phyloP scores from a whole-genome alignment of 495 filamentous ascomycete species.

The Aspergillus affinis region DNA sequence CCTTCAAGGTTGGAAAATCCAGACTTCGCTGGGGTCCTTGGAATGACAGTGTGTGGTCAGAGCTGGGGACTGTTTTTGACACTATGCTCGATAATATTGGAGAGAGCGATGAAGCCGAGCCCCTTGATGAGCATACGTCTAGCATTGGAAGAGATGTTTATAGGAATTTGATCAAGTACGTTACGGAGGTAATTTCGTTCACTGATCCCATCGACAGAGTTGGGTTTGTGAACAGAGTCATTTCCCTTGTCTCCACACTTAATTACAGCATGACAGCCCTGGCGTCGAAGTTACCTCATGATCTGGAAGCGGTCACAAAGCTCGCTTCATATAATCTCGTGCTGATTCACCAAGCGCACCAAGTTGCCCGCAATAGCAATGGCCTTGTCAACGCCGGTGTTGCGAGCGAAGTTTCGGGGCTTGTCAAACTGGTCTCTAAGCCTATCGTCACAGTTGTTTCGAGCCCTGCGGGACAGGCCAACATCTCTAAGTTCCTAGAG shows the following conservation, averaged over 20 bases:
- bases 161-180: constrained; percentile 45
- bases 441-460: constrained; percentile 42
- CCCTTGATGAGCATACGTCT: constrained; percentile 5
- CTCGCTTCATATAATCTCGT: constrained; percentile 37
- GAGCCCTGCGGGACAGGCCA: constrained; percentile 39
- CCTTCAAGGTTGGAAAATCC: constrained; percentile 49
- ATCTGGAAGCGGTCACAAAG: constrained; percentile 20
- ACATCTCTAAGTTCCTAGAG: constrained; percentile 61
- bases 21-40: constrained; percentile 64
- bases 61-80: constrained; percentile 60
- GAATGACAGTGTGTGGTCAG: constrained; percentile 67
- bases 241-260: constrained; percentile 28
- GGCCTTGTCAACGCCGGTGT: constrained; percentile 27
- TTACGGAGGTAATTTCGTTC: constrained; percentile 51
- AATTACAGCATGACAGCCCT: constrained; percentile 28
- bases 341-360: constrained; percentile 42
- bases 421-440: constrained; percentile 32
- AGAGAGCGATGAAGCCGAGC: constrained; percentile 14
- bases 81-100: constrained; percentile 39
- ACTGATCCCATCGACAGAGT: constrained; percentile 50
- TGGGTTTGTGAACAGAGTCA: constrained; percentile 36
- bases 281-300: constrained; percentile 18
- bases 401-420: constrained; percentile 23
- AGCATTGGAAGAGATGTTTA: constrained; percentile 16
- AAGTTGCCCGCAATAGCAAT: constrained; percentile 43